Evolutionary conservation across 352 stramenopile species (phyloP), one percentile per base, ranked within the genome.

Genomic region (Pythium pyrilobum): DNA sequence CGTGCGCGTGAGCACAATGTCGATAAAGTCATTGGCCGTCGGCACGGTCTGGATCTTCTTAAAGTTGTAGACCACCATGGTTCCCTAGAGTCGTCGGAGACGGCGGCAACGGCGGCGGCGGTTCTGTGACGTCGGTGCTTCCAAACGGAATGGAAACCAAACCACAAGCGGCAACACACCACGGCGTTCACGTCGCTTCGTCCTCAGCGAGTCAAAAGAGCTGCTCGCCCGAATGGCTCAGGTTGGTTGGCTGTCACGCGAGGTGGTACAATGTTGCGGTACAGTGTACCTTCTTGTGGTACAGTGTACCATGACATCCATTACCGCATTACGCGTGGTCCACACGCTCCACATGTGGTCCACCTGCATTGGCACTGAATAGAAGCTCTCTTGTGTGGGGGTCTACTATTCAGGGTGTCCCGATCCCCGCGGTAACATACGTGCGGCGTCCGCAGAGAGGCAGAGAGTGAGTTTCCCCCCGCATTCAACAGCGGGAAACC

Each of bases 21-120:
- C 97, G 61, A 99, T 95, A 51, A 99, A 97, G 66, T 99, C 97
- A 62, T 80, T 87, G 46, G 97, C 96, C 62, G 85, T 85, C 36
- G 97, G 97, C 71, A 99, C 96, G 11, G 96, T 95, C 64, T 93
- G 83, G 69, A 99, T 99, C 81, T 98, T 98, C 78, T 99, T 99
- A 71, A 99, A 99, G 85, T 99, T 99, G 84, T 99, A 99, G 52
- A 99, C 93, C 45, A 98, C 93, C 95, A 98, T 98, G 61, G 33
- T 78, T 41, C 25, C 39, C 47, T 11, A 24, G 13, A 8, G 9
- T 18, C 37, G 6, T 16, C 5, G 4, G 38, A 28, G 10, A 45
- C 38, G 38, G 21, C 5, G 38, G 23, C 38, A 25, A 28, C 38
- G 33, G 5, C 28, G 16, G 2, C 5, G 33, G 7, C n/a, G 15